Conservation (phyloP, 176 grass and related monocot genomes). For the Saccharum officinarum region DNA sequence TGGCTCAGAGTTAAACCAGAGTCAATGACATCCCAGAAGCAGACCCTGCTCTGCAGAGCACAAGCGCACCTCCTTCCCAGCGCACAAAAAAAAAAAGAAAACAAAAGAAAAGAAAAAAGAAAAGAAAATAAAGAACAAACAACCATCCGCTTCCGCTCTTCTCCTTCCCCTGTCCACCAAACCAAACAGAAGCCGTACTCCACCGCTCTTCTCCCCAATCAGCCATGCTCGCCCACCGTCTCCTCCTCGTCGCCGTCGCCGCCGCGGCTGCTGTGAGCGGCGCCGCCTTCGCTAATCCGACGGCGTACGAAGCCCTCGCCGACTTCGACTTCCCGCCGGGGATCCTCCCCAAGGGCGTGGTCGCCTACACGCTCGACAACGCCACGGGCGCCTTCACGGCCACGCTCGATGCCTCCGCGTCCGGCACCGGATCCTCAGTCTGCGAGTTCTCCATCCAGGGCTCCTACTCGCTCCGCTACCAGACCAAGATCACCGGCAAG, state of each 20-base stretch:
- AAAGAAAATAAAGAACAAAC: too few relatives aligned
- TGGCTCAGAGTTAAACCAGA: too few relatives aligned
- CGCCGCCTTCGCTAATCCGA: slow-evolving; percentile 32
- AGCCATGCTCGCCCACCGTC: slow-evolving; percentile 35
- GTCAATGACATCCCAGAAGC: too few relatives aligned
- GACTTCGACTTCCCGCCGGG: slow-evolving; percentile 74
- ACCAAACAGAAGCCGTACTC: not conserved
- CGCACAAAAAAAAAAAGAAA: too few relatives aligned
- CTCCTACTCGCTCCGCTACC: slow-evolving; percentile 88
- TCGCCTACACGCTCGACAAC: slow-evolving; percentile 67
- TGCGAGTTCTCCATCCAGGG: slow-evolving; percentile 83
- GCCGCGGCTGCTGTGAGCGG: not conserved
- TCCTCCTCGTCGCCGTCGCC: not conserved
- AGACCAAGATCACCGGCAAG: slow-evolving; percentile 62
- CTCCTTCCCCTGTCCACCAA: not conserved
- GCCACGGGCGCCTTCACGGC: slow-evolving; percentile 81
- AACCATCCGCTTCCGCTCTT: too few relatives aligned
- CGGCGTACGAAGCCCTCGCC: slow-evolving; percentile 74
- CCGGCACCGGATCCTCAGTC: slow-evolving; percentile 27
- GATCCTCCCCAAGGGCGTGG: slow-evolving; percentile 70
- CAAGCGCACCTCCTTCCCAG: not conserved
- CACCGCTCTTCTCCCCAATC: not conserved
- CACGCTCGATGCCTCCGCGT: slow-evolving; percentile 42
- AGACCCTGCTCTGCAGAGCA: too few relatives aligned
- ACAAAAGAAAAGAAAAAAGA: too few relatives aligned